phyloP scores from a whole-genome alignment of 495 filamentous ascomycete genomes.

The Penicillium daleae region DNA sequence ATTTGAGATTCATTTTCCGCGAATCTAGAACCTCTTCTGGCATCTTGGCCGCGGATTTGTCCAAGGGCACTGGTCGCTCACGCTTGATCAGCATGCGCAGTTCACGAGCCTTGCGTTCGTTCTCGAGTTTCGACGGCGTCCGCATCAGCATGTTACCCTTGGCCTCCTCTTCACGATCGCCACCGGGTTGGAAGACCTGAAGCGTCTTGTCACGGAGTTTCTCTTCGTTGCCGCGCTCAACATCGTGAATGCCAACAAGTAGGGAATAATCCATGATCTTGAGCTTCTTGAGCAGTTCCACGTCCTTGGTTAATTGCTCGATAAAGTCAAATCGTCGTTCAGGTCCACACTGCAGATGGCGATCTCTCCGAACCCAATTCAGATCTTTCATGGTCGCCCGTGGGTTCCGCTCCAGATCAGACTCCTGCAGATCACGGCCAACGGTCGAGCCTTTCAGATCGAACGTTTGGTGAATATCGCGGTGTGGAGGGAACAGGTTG shows the following conservation, averaged over 20 bases:
- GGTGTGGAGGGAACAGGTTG: conserved; percentile 96
- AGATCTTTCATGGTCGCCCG: conserved; percentile 94
- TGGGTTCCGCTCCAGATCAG: conserved; percentile 84
- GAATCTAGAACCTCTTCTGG: conserved; percentile 81
- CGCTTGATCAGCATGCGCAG: conserved; percentile 89
- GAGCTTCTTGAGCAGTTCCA: conserved; percentile 78
- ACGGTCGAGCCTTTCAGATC: conserved; percentile 98
- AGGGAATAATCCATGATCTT: conserved; percentile 99
- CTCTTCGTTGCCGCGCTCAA: conserved; percentile 88
- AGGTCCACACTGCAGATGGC: conserved; percentile 84
- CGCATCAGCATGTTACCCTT: conserved; percentile 72
- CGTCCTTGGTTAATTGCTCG: conserved; percentile 85
- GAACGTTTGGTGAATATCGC: conserved; percentile 96
- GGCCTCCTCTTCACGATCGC: conserved; percentile 59
- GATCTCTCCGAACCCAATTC: conserved; percentile 89
- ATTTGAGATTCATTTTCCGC: conserved; percentile 64
- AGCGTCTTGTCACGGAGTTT: conserved; percentile 94
- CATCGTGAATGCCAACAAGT: conserved; percentile 90
- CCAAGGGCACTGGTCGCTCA: conserved; percentile 89
- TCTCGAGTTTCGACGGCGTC: conserved; percentile 94
- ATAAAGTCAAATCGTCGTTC: conserved; percentile 85
- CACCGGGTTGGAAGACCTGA: conserved; percentile 92
- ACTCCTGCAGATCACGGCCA: conserved; percentile 87
- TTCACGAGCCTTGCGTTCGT: conserved; percentile 86
- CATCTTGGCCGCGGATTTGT: conserved; percentile 80